Base-by-base conservation (phyloP, 768 basidiomycete genomes). In the Leucosporidium scottii region DNA sequence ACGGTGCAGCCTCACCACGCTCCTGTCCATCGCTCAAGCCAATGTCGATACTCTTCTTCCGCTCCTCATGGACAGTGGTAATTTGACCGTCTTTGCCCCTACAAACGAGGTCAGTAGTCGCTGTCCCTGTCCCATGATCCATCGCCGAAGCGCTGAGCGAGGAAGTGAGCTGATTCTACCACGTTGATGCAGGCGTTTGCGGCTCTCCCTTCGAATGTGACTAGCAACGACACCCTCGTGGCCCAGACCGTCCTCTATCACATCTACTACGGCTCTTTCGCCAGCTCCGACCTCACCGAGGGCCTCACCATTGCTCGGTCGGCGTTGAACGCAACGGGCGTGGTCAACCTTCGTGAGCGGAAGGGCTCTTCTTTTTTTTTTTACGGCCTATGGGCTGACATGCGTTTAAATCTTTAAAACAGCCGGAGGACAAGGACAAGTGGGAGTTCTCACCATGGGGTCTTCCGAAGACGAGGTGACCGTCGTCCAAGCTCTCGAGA, bases 251-350 rank as follows among this genome's bases (percentile, higher is more conserved):
- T 64, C 59, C 10, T 30, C 31, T 73, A 74, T 65, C 75, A 76
- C 73, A 74, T 80, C 72, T 66, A 78, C 59, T 77, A 79, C 73
- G 76, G 75, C 51, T 70, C 76, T 25, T 69, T 76, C 65, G 63
- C 62, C 30, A 70, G 69, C 21, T 65, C 75, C 21, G 63, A 64
- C 25, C 65, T 67, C 39, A 64, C 70, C 21, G 72, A 75, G 3
- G 74, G 67, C 64, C 76, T 78, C 74, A 76, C 77, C 31, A 76
- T 80, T 64, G 76, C 74, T 27, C 72, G 78, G 31, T 75, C 78
- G 17, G 54, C 75, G 44, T 73, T 79, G 36, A 72, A 73, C 50
- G 74, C 70, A 25, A 72, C 71, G 13, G 59, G 64, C 18, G 75
- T 74, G 68, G 56, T 73, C 63, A 61, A 59, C 56, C 57, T 67